A percentile compares a stretch with the other conserved stretches of the same genome.
phyloP scores from a whole-genome alignment of 768 basidiomycete genomes.

The Russula olivacea region DNA sequence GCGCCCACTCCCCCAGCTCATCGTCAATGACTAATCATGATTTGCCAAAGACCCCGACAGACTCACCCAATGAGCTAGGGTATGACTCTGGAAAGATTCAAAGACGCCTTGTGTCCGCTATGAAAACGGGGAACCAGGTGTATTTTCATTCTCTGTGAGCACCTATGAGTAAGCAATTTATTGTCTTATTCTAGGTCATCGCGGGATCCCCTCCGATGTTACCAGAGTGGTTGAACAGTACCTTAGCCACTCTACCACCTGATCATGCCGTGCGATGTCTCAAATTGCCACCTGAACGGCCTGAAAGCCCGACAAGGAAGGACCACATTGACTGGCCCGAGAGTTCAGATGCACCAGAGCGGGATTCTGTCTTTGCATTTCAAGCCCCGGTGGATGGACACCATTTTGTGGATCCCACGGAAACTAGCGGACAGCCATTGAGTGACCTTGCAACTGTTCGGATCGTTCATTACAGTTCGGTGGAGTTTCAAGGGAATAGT shows the following conservation, averaged over 20 bases:
- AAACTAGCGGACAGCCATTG: not conserved
- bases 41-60: constrained; percentile 38
- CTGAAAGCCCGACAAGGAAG: not conserved
- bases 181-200: not conserved
- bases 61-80: constrained; percentile 23
- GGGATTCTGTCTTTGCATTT: constrained; percentile 22
- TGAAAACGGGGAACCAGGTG: constrained; percentile 37
- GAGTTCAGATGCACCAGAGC: not conserved
- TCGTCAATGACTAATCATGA: constrained; percentile 42
- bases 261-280: constrained; percentile 46
- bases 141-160: not conserved
- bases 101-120: constrained; percentile 28
- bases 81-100: constrained; percentile 33
- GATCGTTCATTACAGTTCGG: not conserved
- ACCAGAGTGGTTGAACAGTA: constrained; percentile 52
- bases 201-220: constrained; percentile 31
- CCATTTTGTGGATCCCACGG: not conserved
- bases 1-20: constrained; percentile 39
- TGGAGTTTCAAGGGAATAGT: not conserved
- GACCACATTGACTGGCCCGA: not conserved
- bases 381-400: constrained; percentile 2
- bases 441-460: not conserved
- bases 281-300: constrained; percentile 14
- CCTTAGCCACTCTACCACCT: constrained; percentile 43
- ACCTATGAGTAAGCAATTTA: not conserved